Base-by-base conservation (phyloP, 2,329 filamentous ascomycete species). In the Cordyceps farinosa region DNA sequence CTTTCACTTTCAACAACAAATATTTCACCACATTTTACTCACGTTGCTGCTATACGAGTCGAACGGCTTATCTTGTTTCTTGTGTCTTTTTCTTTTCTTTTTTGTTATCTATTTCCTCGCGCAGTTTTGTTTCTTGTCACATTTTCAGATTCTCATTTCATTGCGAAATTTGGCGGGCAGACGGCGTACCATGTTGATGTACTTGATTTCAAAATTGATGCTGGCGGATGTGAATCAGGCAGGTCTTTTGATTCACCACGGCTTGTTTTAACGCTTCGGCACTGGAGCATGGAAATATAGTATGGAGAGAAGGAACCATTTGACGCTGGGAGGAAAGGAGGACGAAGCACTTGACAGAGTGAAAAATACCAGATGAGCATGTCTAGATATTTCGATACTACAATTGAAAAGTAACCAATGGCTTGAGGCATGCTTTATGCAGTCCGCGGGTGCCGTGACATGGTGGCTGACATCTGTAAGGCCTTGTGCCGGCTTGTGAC, bases 201-300 rank as follows among this genome's bases (percentile, higher is more conserved):
- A 54, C 47, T 54, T 64, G 63, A 62, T 57, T 62, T 62, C 38
- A 30, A 60, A 52, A 38, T 34, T 51, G 45, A 45, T 36, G 66
- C 67, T 53, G 66, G 66, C 64, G 66, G 64, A 66, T 48, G 58
- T 63, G 66, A 68, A 73, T 73, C 68, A 61, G 72, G 73, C 73
- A 72, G 73, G 74, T 65, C 70, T 73, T 61, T 71, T 70, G 73
- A 72, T 74, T 69, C 69, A 66, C 64, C 54, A 61, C 40, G 38
- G 44, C 40, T 60, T 50, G 40, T 48, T 56, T 66, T 38, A 61
- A n/a, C 42, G 64, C 62, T 61, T 67, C 57, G 62, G 61, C 57
- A 63, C 64, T 47, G 51, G 6, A 44, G 51, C 42, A 10, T n/a
- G 29, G 15, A 29, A 45, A 54, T 30, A 40, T 54, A 61, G 50